Evolutionary conservation across 805 yeast species (phyloP), one percentile per base, ranked within the genome.

Genomic region (Candida tallmaniae): DNA sequence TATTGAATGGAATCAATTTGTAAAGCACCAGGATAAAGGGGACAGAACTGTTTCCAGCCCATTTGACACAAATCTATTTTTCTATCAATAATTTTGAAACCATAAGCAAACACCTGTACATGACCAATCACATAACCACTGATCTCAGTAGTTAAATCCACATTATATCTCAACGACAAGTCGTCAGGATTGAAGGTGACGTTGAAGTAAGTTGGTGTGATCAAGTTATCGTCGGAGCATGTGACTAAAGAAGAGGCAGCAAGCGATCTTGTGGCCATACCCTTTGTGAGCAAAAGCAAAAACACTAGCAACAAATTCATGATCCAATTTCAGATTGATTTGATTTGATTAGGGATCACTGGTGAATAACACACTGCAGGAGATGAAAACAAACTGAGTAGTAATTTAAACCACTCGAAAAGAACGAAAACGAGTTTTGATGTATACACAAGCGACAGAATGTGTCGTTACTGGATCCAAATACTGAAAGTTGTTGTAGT

Each of bases 21-120:
- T 51, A 89, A 74, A 25, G 76, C 61, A 21, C 96, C 96, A 0
- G 96, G 89, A 47, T 69, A 78, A 22, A 89, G 56, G 1, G 96
- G 96, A 60, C 97, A 89, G 54, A 89, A 84, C 62, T 89, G 95
- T 52, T 82, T 83, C 83, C 94, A 80, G 21, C 75, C 75, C 34
- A 75, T 58, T 20, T 42, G 38, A 64, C 97, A 89, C 39, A 86
- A 62, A 51, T 86, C 74, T 32, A 88, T 56, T 1, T 54, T 50
- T 47, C 70, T 64, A 5, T 70, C 58, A 44, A 87, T 79, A 51
- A 86, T 73, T 38, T 67, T 60, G 62, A 88, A 81, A 0, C 97
- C 97, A 54, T 87, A 89, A 4, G 96, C 96, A 51, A 77, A 86
- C 10, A 88, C 84, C 29, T 74, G 76, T 16, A 85, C 66, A 34